Evolutionary conservation across 2,329 filamentous ascomycete species (phyloP).

Genomic region (Colletotrichum sp.): DNA sequence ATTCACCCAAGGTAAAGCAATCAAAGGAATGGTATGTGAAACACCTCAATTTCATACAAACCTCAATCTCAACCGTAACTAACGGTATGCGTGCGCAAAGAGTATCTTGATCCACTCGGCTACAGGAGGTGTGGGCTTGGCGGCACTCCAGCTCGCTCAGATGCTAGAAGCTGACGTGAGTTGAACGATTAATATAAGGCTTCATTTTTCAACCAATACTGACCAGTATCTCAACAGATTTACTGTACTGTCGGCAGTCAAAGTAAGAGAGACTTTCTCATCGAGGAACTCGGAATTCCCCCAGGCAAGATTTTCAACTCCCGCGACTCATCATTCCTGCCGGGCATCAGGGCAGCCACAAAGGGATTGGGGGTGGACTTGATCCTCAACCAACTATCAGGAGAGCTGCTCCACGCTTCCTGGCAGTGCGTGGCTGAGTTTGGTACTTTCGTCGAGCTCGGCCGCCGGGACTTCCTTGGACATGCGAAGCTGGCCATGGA

Average conservation of each 20-base stretch:
- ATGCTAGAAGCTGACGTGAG: slow-evolving; percentile 22
- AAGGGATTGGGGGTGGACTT: slow-evolving; percentile 33
- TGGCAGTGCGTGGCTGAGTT: slow-evolving; percentile 50
- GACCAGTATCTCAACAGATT: neutral
- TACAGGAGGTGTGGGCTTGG: neutral
- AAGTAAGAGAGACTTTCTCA: neutral
- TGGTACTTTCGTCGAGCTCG: slow-evolving; percentile 51
- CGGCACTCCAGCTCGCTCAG: neutral
- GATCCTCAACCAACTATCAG: slow-evolving; percentile 46
- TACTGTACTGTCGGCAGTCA: slow-evolving; percentile 2
- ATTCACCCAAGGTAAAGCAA: slow-evolving; percentile 13
- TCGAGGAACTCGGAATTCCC: neutral
- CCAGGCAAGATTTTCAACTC: neutral
- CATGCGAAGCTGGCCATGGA: slow-evolving; percentile 49
- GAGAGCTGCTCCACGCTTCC: slow-evolving; percentile 44
- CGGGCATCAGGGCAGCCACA: neutral
- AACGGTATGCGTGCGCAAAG: slow-evolving; percentile 19
- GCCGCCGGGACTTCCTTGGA: slow-evolving; percentile 45
- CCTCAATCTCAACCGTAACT: neutral
- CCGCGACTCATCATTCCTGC: neutral
- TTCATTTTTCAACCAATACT: neutral
- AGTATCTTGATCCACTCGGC: slow-evolving; percentile 22
- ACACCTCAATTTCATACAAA: neutral
- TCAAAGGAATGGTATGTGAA: neutral
- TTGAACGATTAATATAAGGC: neutral